Evolutionary conservation across 2,329 filamentous ascomycete genomes (phyloP).

Genomic region (Nemania bipapillata): DNA sequence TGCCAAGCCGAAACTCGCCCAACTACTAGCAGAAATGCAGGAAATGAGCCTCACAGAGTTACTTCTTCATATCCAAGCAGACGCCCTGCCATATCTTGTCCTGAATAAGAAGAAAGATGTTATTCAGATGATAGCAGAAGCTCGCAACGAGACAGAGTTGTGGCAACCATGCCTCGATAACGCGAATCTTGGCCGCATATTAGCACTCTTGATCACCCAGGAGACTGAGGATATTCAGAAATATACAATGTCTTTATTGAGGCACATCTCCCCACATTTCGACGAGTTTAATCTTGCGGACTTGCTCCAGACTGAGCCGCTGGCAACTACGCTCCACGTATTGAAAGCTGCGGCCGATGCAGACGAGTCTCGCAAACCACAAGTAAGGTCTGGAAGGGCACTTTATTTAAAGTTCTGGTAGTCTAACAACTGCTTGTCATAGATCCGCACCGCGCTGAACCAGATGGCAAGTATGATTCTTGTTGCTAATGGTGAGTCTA

Average conservation of each 20-base stretch:
- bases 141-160: conserved; percentile 74
- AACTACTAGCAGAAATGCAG: conserved; percentile 82
- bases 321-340: conserved; percentile 80
- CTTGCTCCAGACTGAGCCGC: conserved; percentile 78
- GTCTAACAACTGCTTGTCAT: conserved; percentile 45
- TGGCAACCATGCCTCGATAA: conserved; percentile 66
- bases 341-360: conserved; percentile 81
- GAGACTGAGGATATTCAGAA: conserved; percentile 68
- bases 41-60: conserved; percentile 79
- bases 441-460: conserved; percentile 62
- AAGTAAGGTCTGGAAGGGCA: conserved; percentile 61
- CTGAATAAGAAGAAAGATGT: conserved; percentile 80
- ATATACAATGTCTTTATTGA: conserved; percentile 74
- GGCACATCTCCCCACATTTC: conserved; percentile 76
- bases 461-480: conserved; percentile 59
- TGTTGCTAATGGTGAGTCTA: conserved; percentile 55
- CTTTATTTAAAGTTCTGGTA: background rate
- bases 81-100: conserved; percentile 88
- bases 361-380: conserved; percentile 64
- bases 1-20: conserved; percentile 81
- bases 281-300: conserved; percentile 72
- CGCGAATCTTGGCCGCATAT: conserved; percentile 66
- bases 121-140: conserved; percentile 82
- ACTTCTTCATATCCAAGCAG: conserved; percentile 77
- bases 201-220: conserved; percentile 70